Conservation (phyloP, 2,329 filamentous ascomycete species). For the Ophiostoma australiae region DNA sequence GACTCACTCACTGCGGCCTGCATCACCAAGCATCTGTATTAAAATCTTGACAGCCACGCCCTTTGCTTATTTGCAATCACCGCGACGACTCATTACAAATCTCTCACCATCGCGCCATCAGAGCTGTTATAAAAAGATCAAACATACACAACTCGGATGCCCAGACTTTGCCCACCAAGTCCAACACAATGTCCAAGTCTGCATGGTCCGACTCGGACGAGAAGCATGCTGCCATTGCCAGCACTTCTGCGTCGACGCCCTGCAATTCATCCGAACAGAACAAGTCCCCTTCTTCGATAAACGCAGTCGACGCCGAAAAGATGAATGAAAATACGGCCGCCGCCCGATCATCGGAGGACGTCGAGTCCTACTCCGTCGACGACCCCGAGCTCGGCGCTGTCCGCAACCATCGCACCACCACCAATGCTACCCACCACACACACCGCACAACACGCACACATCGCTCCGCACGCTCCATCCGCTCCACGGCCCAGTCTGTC, state of each 20-base stretch:
- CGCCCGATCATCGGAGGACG: background rate
- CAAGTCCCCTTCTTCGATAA: background rate
- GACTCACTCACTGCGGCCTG: background rate
- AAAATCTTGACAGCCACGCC: background rate
- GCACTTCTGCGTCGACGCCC: background rate
- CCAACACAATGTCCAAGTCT: conserved; percentile 1
- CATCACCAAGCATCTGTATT: background rate
- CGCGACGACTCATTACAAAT: background rate
- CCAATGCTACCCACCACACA: background rate
- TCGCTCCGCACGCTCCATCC: background rate
- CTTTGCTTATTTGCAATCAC: background rate
- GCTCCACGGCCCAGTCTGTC: background rate
- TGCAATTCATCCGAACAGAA: background rate
- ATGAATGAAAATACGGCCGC: background rate
- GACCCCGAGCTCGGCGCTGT: conserved; percentile 13
- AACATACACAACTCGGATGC: too few species aligned
- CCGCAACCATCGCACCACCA: background rate
- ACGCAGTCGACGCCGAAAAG: background rate
- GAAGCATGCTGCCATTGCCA: background rate
- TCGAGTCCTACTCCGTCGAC: conserved; percentile 2
- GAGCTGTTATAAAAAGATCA: background rate
- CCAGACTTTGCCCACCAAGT: background rate
- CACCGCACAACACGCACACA: background rate
- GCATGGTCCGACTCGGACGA: conserved; percentile 10
- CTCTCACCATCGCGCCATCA: background rate